Conservation (phyloP, 148 eudicot genomes). For the Rhododendron vialii region DNA sequence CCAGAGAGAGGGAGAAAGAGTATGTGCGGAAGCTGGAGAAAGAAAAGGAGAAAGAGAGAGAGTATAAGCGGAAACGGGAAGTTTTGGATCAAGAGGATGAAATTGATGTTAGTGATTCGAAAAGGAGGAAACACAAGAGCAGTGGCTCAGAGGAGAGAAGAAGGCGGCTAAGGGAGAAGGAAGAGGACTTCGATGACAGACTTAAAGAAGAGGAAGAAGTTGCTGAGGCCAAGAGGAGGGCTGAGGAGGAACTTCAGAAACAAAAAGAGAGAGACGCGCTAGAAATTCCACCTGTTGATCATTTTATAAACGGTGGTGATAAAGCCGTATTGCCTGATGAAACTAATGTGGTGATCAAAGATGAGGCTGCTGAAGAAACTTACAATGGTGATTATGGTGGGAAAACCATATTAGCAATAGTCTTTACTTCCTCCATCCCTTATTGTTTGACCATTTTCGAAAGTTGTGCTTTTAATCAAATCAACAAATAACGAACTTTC, state of each 20-base stretch:
- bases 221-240: slow-evolving; percentile 70
- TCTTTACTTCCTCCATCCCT: not conserved
- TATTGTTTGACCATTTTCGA: not conserved
- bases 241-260: slow-evolving; percentile 62
- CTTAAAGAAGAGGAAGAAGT: slow-evolving; percentile 81
- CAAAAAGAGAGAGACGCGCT: slow-evolving; percentile 38
- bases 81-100: slow-evolving; percentile 77
- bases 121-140: slow-evolving; percentile 75
- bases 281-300: slow-evolving; percentile 32
- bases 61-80: slow-evolving; percentile 61
- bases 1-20: slow-evolving; percentile 74
- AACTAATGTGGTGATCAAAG: slow-evolving; percentile 30
- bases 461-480: not conserved
- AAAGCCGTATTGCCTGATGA: slow-evolving; percentile 29
- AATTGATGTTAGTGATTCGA: slow-evolving; percentile 65
- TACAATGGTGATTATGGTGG: slow-evolving; percentile 28
- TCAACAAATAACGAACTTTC: not conserved
- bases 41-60: slow-evolving; percentile 85
- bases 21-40: slow-evolving; percentile 66
- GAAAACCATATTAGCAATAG: slow-evolving; percentile 35
- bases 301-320: slow-evolving; percentile 44
- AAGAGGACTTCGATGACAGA: slow-evolving; percentile 77
- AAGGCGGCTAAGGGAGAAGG: slow-evolving; percentile 72
- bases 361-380: slow-evolving; percentile 36
- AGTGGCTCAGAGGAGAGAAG: slow-evolving; percentile 74